phyloP scores from a whole-genome alignment of 2,329 filamentous ascomycete species.

The Lachnellula suecica region DNA sequence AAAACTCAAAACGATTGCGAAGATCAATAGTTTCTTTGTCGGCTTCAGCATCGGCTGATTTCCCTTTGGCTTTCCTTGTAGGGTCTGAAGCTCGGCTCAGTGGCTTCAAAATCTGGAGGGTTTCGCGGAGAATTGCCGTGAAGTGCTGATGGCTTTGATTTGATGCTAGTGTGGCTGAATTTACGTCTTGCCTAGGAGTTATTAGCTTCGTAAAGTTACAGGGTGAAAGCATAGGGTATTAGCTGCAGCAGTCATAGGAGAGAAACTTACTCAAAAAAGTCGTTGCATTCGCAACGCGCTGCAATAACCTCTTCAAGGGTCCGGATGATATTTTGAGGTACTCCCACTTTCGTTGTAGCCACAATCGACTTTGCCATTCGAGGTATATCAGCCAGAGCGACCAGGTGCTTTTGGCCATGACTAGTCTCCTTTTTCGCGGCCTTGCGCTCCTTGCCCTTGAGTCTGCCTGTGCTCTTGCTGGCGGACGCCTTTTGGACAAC shows the following conservation, averaged over 20 bases:
- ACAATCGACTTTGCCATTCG: neutral
- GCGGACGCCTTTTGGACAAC: neutral
- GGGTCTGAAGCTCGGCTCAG: neutral
- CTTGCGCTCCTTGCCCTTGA: neutral
- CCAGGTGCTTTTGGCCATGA: neutral
- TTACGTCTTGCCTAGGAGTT: too few species aligned
- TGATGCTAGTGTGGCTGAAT: neutral
- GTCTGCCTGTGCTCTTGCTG: neutral
- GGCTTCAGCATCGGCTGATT: neutral
- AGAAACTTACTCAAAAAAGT: neutral
- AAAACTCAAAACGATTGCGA: neutral
- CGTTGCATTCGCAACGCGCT: neutral
- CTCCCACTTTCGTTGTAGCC: neutral
- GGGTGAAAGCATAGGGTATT: too few species aligned
- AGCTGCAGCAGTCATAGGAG: neutral
- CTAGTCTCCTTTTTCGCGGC: neutral
- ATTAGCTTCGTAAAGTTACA: too few species aligned
- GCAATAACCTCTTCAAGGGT: conserved; percentile 1
- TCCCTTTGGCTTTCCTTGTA: neutral
- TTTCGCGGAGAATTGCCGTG: neutral
- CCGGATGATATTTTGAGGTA: neutral
- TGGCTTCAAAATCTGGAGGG: neutral
- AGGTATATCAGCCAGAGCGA: neutral
- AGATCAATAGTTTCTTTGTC: neutral
- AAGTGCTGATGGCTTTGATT: neutral